Evolutionary conservation across 192 early-diverging fungal genomes (phyloP), one percentile per base, ranked within the genome.

Genomic region (Coemansia reversa): DNA sequence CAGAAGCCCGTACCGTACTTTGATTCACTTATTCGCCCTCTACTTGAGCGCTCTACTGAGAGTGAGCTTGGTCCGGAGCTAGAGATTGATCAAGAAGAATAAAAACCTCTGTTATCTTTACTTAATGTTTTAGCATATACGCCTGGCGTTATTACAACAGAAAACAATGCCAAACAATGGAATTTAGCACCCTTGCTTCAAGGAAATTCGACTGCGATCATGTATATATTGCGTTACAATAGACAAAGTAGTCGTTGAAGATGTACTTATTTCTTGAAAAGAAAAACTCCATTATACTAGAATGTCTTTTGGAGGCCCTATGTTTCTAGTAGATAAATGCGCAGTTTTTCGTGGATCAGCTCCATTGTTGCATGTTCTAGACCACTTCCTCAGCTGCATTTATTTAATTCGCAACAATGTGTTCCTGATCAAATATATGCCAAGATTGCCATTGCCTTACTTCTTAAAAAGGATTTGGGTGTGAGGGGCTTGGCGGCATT

Each of bases 1-100:
- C 69, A 74, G 49, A 81, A 81, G 58, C 82, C 86, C 25, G 85
- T 91, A 39, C 84, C 88, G 59, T 96, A 94, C 86, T 90, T 96
- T 83, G 82, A 90, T 51, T 71, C 66, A 30, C 74, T 91, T 68
- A 91, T 93, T 74, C 86, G 88, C 76, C 90, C 92, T 6, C 75
- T 94, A 55, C 85, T 92, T 28, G 79, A 86, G 51, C 86, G 91
- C 55, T 72, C 81, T 27, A 64, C 72, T 51, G 82, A 84, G 28
- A 64, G 65, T 29, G 84, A 88, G 64, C 67, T 83, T 19, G 76
- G 74, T 12, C 81, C 87, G 16, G 89, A 92, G 61, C 82, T 87
- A 5, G 87, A 91, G 50, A 84, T 89, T 62, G 87, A 89, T 53
- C 79, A 87, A 51, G 82, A 89, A 25, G 64, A 65, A 48, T 65